A percentile compares a stretch with the other conserved stretches of the same genome.
These are phyloP conservation scores for Lodderomyces parapsilosis DNA, from an alignment of 1,139 yeast species.

Conservation along the genomic window DNA sequence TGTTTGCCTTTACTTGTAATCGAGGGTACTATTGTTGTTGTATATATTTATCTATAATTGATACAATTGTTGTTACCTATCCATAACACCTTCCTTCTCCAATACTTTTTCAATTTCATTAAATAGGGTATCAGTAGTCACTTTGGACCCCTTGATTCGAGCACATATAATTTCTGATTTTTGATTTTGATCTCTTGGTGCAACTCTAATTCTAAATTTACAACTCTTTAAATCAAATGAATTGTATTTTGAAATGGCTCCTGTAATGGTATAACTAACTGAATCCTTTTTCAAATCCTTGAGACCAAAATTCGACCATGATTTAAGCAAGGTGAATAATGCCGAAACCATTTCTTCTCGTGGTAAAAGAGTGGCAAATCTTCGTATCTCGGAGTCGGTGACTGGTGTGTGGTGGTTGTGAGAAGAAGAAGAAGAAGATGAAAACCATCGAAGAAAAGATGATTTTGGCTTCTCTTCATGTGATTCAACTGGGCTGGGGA, in stretches of 20 bases:
- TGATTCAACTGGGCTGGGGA: slow-evolving; percentile 43
- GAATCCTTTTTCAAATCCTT: slow-evolving; percentile 52
- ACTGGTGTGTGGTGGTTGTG: slow-evolving; percentile 14
- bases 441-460: slow-evolving; percentile 46
- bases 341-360: slow-evolving; percentile 64
- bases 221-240: slow-evolving; percentile 64
- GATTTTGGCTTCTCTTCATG: slow-evolving; percentile 30
- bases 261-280: slow-evolving; percentile 48
- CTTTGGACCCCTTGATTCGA: slow-evolving; percentile 44
- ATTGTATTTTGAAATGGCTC: slow-evolving; percentile 60
- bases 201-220: slow-evolving; percentile 57
- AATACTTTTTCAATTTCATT: slow-evolving; percentile 49
- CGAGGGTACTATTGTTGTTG: too few relatives aligned
- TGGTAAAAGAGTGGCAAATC: slow-evolving; percentile 45
- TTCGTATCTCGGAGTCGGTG: slow-evolving; percentile 32
- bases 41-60: slow-evolving; percentile 5
- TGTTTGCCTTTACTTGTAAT: too few relatives aligned
- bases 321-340: slow-evolving; percentile 56
- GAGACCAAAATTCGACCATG: slow-evolving; percentile 74
- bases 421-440: slow-evolving; percentile 28
- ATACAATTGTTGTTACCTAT: slow-evolving; percentile 14
- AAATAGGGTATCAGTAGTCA: slow-evolving; percentile 44
- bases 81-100: slow-evolving; percentile 47
- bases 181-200: slow-evolving; percentile 37
- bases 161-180: slow-evolving; percentile 48